Percentiles rank a stretch among this genome's conserved stretches.
Evolutionary conservation across 164 flowering plant species (phyloP).

Genomic region (Macadamia integrifolia): DNA sequence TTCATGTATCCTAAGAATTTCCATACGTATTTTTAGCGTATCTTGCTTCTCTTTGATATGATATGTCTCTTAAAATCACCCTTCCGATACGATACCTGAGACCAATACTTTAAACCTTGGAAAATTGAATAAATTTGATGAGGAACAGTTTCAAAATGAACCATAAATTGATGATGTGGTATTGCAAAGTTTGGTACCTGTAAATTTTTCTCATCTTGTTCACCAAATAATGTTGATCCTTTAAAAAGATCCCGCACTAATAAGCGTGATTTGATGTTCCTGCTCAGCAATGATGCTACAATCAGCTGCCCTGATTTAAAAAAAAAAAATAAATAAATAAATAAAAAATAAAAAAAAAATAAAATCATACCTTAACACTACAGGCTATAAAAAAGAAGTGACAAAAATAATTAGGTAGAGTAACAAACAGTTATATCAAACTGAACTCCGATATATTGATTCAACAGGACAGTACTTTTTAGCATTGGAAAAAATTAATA

Average conservation of each 20-base stretch:
- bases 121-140: background rate
- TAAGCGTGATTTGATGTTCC: conserved; percentile 63
- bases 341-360: conserved; percentile 1
- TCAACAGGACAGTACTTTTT: background rate
- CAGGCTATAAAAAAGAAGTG: background rate
- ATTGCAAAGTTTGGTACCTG: conserved; percentile 38
- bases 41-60: too few species aligned
- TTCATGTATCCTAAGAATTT: too few species aligned
- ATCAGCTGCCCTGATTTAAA: conserved; percentile 70
- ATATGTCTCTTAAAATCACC: too few species aligned
- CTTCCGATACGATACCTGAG: too few species aligned
- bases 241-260: conserved; percentile 72
- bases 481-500: background rate
- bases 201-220: conserved; percentile 62
- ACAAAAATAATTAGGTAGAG: background rate
- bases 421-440: background rate
- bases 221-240: conserved; percentile 64
- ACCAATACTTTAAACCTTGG: too few species aligned
- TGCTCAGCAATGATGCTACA: conserved; percentile 76
- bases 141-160: background rate
- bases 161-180: background rate
- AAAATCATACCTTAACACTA: background rate
- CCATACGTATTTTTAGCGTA: too few species aligned
- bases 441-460: background rate
- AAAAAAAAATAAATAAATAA: too few species aligned